phyloP scores from a whole-genome alignment of 2,329 filamentous ascomycete genomes.

The Alternaria arborescens region DNA sequence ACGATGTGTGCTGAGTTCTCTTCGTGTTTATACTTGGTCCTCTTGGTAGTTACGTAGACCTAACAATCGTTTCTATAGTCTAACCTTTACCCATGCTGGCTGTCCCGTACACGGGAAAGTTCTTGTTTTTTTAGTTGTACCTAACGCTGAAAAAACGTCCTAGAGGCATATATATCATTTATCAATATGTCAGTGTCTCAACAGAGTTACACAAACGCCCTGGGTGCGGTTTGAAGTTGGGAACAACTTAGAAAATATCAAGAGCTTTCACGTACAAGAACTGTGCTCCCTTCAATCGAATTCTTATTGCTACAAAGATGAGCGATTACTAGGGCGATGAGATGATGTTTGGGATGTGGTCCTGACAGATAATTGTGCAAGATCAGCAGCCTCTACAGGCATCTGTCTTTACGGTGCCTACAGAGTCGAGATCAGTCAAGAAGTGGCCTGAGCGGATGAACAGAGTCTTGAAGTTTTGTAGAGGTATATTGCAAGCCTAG shows the following conservation, averaged over 20 bases:
- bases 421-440: neutral
- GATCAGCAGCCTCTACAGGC: neutral
- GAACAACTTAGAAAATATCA: too few species aligned
- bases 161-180: too few species aligned
- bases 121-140: too few species aligned
- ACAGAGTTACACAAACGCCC: too few species aligned
- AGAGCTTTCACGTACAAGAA: too few species aligned
- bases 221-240: too few species aligned
- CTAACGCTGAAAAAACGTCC: too few species aligned
- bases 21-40: neutral
- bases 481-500: conserved; percentile 6
- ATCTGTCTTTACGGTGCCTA: neutral
- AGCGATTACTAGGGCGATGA: neutral
- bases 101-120: neutral
- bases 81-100: neutral
- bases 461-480: neutral
- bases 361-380: neutral
- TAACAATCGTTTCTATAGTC: neutral
- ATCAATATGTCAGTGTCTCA: too few species aligned
- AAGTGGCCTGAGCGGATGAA: neutral
- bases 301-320: neutral
- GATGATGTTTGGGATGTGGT: neutral
- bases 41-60: neutral
- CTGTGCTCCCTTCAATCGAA: too few species aligned
- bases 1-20: neutral